Evolutionary conservation across 495 filamentous ascomycete genomes (phyloP).

Genomic region (Neurospora intermedia): DNA sequence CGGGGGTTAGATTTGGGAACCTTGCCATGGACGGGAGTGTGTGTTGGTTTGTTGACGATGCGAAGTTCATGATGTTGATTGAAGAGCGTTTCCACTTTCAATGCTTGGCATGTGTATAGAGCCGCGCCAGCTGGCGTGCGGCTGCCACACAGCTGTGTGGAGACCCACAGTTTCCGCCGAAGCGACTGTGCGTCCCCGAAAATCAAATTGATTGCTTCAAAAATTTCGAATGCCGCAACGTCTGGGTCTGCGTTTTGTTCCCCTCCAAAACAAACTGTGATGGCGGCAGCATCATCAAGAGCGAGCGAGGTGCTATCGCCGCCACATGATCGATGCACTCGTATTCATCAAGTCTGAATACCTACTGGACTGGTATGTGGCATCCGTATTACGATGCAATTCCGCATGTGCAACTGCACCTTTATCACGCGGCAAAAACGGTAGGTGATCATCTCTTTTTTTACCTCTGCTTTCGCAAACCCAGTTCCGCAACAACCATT

Average conservation of each 20-base stretch:
- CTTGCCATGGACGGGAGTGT: not conserved
- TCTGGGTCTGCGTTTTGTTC: not conserved
- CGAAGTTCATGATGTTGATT: not conserved
- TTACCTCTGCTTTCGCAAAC: not conserved
- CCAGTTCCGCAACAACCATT: slow-evolving; percentile 26
- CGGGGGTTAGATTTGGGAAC: not conserved
- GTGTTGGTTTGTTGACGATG: not conserved
- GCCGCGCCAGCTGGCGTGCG: not conserved
- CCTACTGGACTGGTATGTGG: not conserved
- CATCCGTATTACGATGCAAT: not conserved
- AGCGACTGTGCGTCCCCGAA: not conserved
- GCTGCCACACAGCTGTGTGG: not conserved
- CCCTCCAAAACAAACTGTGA: not conserved
- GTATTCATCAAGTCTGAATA: not conserved
- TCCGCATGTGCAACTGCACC: not conserved
- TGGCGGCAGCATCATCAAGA: not conserved
- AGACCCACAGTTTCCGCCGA: not conserved
- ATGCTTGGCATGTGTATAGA: not conserved
- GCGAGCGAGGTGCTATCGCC: not conserved
- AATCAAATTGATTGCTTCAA: not conserved
- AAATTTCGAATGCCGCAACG: not conserved
- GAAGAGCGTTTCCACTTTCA: not conserved
- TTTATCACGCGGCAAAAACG: not conserved
- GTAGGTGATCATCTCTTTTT: not conserved
- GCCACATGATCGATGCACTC: not conserved